phyloP scores from a whole-genome alignment of 306 rosid species.

The Trifolium pratense region DNA sequence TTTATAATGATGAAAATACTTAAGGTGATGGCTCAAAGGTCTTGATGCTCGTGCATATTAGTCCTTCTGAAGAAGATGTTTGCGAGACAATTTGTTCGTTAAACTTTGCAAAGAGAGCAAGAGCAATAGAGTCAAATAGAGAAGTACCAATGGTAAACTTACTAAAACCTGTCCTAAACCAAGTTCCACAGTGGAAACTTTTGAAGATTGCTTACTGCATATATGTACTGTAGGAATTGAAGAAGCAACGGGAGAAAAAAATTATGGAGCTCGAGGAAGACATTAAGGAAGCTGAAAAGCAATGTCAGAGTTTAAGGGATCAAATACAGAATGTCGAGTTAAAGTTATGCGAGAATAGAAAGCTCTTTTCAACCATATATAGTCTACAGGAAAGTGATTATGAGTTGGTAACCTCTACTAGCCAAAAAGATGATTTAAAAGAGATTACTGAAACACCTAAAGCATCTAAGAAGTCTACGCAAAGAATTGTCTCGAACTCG shows the following conservation, averaged over 20 bases:
- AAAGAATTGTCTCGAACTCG: conserved; percentile 51
- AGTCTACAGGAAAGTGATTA: conserved; percentile 47
- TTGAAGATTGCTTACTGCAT: conserved; percentile 35
- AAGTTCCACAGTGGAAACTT: conserved; percentile 24
- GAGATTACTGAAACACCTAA: conserved; percentile 54
- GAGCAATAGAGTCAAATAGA: conserved; percentile 70
- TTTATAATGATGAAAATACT: conserved; percentile 40
- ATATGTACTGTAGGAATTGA: conserved; percentile 65
- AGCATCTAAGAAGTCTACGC: conserved; percentile 49
- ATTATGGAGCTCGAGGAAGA: conserved; percentile 66
- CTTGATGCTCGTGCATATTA: conserved; percentile 90
- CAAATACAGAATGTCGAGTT: conserved; percentile 61
- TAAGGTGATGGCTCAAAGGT: conserved; percentile 87
- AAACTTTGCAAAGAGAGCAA: conserved; percentile 86
- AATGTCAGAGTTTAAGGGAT: conserved; percentile 54
- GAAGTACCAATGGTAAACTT: conserved; percentile 67
- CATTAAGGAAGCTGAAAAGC: conserved; percentile 74
- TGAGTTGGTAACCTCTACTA: conserved; percentile 38
- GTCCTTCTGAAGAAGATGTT: conserved; percentile 82
- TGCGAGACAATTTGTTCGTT: conserved; percentile 86
- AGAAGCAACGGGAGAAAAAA: conserved; percentile 71
- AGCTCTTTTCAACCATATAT: conserved; percentile 44
- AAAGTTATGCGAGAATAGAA: conserved; percentile 57
- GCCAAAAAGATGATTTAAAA: conserved; percentile 52
- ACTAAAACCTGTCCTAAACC: conserved; percentile 34